phyloP scores from a whole-genome alignment of 306 rosid genomes.

The Hippophae rhamnoides region DNA sequence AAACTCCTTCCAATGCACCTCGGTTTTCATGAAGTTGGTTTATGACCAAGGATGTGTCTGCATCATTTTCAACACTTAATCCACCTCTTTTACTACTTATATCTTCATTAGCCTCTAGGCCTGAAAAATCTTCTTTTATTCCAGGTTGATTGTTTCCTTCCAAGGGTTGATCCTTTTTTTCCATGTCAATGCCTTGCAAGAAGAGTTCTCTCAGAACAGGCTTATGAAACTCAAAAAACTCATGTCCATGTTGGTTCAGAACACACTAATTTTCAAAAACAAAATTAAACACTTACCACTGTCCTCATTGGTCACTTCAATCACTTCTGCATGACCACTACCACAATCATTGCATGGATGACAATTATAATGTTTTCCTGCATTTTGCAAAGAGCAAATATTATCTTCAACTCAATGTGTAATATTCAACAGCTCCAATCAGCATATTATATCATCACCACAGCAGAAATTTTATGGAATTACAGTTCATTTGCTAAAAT shows the following conservation, averaged over 20 bases:
- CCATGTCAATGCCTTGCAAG: not conserved
- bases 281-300: conserved; percentile 1
- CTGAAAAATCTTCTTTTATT: not conserved
- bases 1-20: not conserved
- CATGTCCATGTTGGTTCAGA: not conserved
- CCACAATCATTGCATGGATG: not conserved
- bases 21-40: not conserved
- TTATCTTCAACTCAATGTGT: not conserved
- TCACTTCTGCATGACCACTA: not conserved
- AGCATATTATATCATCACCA: too few relatives aligned
- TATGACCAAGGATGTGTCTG: not conserved
- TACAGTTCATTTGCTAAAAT: not conserved
- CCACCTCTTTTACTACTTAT: not conserved
- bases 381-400: not conserved
- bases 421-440: too few relatives aligned
- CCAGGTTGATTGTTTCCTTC: conserved; percentile 1
- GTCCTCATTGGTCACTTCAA: not conserved
- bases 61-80: not conserved
- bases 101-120: not conserved
- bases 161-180: not conserved
- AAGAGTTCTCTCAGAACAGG: not conserved
- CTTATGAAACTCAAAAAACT: not conserved
- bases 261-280: not conserved
- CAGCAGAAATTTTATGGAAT: too few relatives aligned
- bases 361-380: conserved; percentile 4